phyloP scores from a whole-genome alignment of 305 asterid species.

The Fraxinus angustifolia region DNA sequence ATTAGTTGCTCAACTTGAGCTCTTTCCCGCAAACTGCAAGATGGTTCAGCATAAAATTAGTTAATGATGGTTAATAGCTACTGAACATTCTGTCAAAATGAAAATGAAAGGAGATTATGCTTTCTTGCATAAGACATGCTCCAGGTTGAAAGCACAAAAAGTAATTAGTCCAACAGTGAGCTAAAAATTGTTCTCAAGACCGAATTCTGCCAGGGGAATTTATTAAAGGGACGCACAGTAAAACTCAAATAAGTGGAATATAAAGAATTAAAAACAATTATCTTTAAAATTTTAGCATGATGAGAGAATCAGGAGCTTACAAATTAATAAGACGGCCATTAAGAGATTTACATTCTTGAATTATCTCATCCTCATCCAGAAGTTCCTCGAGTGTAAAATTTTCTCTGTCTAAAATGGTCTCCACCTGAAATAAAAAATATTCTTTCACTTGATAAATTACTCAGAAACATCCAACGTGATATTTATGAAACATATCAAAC shows the following conservation, averaged over 20 bases:
- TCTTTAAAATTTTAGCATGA: neutral
- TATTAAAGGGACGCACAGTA: slow-evolving; percentile 6
- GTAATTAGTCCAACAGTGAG: neutral
- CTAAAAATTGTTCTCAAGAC: slow-evolving; percentile 2
- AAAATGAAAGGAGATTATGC: neutral
- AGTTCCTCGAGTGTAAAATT: slow-evolving; percentile 75
- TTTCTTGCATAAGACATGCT: slow-evolving; percentile 7
- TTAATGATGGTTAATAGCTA: slow-evolving; percentile 7
- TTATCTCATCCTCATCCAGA: slow-evolving; percentile 90
- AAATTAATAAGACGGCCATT: slow-evolving; percentile 88
- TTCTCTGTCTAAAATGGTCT: slow-evolving; percentile 73
- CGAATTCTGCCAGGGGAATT: neutral
- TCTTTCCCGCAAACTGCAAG: slow-evolving; percentile 73
- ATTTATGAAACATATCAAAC: neutral
- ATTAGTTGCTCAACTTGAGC: slow-evolving; percentile 60
- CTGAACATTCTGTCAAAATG: slow-evolving; percentile 4
- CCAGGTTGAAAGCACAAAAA: neutral
- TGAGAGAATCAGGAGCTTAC: slow-evolving; percentile 45
- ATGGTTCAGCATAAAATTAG: slow-evolving; percentile 4
- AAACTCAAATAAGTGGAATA: slow-evolving; percentile 4
- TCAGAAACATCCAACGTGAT: neutral
- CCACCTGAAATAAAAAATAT: slow-evolving; percentile 57
- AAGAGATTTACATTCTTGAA: slow-evolving; percentile 93
- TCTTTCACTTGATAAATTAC: neutral
- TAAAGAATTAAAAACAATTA: neutral